A percentile compares a stretch with the other conserved stretches of the same genome.
Conservation (phyloP, 1,139 yeast species). For the Suhomyces anneliseae region DNA sequence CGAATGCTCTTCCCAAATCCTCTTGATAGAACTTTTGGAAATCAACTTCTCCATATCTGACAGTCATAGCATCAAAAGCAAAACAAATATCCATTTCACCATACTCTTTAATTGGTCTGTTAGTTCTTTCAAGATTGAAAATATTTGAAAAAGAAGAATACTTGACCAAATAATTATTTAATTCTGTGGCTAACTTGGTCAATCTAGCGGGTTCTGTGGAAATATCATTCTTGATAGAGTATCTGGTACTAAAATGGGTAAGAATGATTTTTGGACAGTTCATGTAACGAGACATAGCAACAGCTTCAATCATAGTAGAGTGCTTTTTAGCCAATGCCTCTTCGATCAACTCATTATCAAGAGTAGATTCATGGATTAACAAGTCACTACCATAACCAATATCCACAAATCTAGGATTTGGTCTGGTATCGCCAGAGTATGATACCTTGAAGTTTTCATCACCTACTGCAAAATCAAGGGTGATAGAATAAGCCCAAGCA, state of each 20-base stretch:
- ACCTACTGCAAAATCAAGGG: slow-evolving; percentile 48
- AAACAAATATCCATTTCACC: slow-evolving; percentile 38
- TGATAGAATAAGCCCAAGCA: slow-evolving; percentile 74
- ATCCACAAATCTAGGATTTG: slow-evolving; percentile 57
- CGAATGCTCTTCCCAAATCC: slow-evolving; percentile 19
- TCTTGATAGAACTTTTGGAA: slow-evolving; percentile 20
- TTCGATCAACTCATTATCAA: slow-evolving; percentile 74
- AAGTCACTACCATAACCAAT: slow-evolving; percentile 74
- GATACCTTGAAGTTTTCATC: slow-evolving; percentile 60
- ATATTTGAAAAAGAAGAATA: slow-evolving; percentile 26
- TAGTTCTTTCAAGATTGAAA: slow-evolving; percentile 19
- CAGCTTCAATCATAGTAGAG: slow-evolving; percentile 89
- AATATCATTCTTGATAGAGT: slow-evolving; percentile 63
- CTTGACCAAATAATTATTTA: slow-evolving; percentile 27
- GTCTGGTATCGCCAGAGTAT: slow-evolving; percentile 95
- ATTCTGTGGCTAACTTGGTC: slow-evolving; percentile 20
- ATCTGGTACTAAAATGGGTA: slow-evolving; percentile 92
- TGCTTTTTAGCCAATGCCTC: slow-evolving; percentile 86
- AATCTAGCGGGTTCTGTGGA: slow-evolving; percentile 28
- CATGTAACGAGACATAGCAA: slow-evolving; percentile 70
- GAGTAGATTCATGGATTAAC: slow-evolving; percentile 88
- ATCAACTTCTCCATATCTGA: slow-evolving; percentile 24
- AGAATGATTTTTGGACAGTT: slow-evolving; percentile 66
- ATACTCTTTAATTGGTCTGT: slow-evolving; percentile 17
- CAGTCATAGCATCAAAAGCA: slow-evolving; percentile 45